phyloP scores from a whole-genome alignment of 2,329 filamentous ascomycete species.

The Escovopsis sp. region DNA sequence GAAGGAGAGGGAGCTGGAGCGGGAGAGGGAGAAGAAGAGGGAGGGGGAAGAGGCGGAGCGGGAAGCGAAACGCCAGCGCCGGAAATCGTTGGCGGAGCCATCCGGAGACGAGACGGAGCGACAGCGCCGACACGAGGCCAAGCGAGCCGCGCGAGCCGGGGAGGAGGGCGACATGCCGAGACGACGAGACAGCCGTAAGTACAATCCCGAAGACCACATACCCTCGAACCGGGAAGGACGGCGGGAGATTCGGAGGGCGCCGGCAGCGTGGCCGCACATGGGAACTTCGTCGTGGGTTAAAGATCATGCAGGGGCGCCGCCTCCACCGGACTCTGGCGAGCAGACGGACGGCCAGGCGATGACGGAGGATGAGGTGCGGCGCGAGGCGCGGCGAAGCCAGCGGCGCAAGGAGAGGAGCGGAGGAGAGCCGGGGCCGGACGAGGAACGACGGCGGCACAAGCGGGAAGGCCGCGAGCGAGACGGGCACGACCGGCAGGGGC shows the following conservation, averaged over 20 bases:
- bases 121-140: constrained; percentile 36
- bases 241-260: constrained; percentile 19
- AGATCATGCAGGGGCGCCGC: constrained; percentile 45
- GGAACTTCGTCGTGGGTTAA: constrained; percentile 53
- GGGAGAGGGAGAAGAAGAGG: constrained; percentile 16
- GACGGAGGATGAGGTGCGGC: constrained; percentile 31
- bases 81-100: constrained; percentile 28
- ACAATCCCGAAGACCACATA: constrained; percentile 27
- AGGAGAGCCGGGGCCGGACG: constrained; percentile 26
- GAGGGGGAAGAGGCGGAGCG: constrained; percentile 31
- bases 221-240: constrained; percentile 24
- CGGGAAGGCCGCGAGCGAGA: constrained; percentile 7
- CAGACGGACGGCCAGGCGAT: constrained; percentile 19
- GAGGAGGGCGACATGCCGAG: constrained; percentile 22
- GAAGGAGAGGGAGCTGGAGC: constrained; percentile 19
- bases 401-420: constrained; percentile 28
- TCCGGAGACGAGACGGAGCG: constrained; percentile 37
- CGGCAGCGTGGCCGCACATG: constrained; percentile 41
- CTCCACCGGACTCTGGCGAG: constrained; percentile 32
- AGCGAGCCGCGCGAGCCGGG: constrained; percentile 27
- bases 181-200: constrained; percentile 25
- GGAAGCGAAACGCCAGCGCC: constrained; percentile 32
- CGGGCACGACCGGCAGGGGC: constrained; percentile 13
- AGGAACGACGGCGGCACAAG: constrained; percentile 25
- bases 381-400: constrained; percentile 31